Evolutionary conservation across 805 yeast species (phyloP).

Genomic region (Crinitomyces ghanaensis): DNA sequence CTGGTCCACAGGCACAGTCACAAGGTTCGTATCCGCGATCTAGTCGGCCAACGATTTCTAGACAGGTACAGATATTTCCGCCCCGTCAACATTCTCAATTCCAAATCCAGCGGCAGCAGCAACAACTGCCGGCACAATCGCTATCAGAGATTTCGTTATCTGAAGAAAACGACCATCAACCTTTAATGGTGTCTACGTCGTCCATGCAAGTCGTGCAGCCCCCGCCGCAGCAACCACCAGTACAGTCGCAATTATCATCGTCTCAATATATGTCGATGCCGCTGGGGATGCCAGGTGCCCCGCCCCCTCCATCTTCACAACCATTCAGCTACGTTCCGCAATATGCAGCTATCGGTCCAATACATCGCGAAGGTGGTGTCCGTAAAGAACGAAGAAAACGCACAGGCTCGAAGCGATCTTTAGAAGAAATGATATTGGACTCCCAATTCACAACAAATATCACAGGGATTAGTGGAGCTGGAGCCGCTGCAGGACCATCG

Average conservation of each 20-base stretch:
- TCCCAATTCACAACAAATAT: constrained; percentile 12
- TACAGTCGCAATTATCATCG: constrained; percentile 1
- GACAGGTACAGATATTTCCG: too few relatives aligned
- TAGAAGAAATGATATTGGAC: constrained; percentile 17
- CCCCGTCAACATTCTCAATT: too few relatives aligned
- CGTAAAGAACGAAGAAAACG: constrained; percentile 13
- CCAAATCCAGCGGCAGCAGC: too few relatives aligned
- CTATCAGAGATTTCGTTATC: constrained; percentile 1
- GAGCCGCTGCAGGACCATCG: constrained; percentile 1
- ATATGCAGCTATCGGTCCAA: constrained; percentile 11
- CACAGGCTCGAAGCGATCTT: constrained; percentile 17
- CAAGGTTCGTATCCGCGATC: too few relatives aligned
- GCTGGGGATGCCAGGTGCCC: constrained; percentile 1
- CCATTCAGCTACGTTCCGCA: constrained; percentile 13
- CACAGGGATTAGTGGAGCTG: constrained; percentile 3
- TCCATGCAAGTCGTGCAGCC: constrained; percentile 3
- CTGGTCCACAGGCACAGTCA: too few relatives aligned
- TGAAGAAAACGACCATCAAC: not conserved
- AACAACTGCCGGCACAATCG: too few relatives aligned
- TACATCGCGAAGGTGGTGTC: constrained; percentile 5
- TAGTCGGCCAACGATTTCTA: too few relatives aligned
- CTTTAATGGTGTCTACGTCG: not conserved
- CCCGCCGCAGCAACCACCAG: constrained; percentile 4
- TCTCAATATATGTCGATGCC: constrained; percentile 1
- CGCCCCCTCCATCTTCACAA: constrained; percentile 3